These are phyloP conservation scores for Tetrahymena thermophila DNA, from an alignment of 73 alveolate genomes.

Conservation along the genomic window DNA sequence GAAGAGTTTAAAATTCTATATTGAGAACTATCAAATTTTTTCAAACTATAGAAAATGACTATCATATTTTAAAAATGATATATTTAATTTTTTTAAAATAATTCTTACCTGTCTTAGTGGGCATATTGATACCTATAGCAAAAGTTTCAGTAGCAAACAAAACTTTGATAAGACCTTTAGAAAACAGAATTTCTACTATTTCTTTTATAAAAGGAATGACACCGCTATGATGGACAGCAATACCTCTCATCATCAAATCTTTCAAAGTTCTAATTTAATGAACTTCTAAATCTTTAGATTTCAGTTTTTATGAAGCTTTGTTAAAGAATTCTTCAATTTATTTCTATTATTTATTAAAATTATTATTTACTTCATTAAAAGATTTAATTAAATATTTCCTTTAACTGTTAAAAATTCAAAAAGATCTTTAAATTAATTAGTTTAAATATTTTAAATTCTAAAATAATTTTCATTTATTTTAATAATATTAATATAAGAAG, in stretches of 20 bases:
- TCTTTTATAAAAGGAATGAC: slow-evolving; percentile 91
- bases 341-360: slow-evolving; percentile 50
- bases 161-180: slow-evolving; percentile 86
- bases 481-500: too few relatives aligned
- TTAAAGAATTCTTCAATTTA: slow-evolving; percentile 63
- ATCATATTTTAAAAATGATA: background rate
- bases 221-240: slow-evolving; percentile 95
- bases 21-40: slow-evolving; percentile 76
- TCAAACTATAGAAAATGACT: slow-evolving; percentile 87
- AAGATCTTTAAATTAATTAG: too few relatives aligned
- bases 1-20: slow-evolving; percentile 62
- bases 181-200: slow-evolving; percentile 91
- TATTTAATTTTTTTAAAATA: background rate
- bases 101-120: slow-evolving; percentile 80
- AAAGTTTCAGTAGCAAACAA: slow-evolving; percentile 98
- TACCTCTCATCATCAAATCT: slow-evolving; percentile 76
- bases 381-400: too few relatives aligned
- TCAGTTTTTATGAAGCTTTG: slow-evolving; percentile 59
- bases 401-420: too few relatives aligned
- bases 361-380: too few relatives aligned
- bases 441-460: too few relatives aligned
- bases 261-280: slow-evolving; percentile 72
- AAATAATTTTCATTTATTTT: too few relatives aligned
- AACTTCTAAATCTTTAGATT: slow-evolving; percentile 61
- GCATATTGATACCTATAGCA: slow-evolving; percentile 99